These are phyloP conservation scores for Nidularia pulvinata DNA, from an alignment of 768 basidiomycete genomes.

Conservation along the genomic window DNA sequence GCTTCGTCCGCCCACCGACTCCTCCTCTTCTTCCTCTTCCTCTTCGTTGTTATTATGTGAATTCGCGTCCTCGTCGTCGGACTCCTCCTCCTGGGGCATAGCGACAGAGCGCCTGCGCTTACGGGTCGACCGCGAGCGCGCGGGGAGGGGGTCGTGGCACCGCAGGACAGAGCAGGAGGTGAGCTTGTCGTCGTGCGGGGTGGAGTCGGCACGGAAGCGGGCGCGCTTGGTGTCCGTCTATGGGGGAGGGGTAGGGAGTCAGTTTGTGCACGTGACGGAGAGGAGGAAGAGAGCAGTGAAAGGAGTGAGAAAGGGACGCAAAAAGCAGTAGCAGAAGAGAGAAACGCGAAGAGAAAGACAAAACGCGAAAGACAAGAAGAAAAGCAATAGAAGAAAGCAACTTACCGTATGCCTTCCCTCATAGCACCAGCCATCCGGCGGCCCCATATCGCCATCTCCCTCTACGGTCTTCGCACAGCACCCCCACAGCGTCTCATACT, in stretches of 20 bases:
- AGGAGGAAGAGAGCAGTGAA: too few species aligned
- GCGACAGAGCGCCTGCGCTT: background rate
- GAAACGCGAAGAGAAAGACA: too few species aligned
- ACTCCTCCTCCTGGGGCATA: slow-evolving; percentile 2
- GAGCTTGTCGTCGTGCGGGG: slow-evolving; percentile 66
- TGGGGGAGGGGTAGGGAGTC: background rate
- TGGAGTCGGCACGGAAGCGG: slow-evolving; percentile 77
- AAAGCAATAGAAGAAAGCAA: slow-evolving; percentile 11
- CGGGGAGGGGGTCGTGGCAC: slow-evolving; percentile 32
- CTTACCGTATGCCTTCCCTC: slow-evolving; percentile 79
- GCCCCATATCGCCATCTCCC: slow-evolving; percentile 80
- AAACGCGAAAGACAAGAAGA: too few species aligned
- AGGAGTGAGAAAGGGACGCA: background rate
- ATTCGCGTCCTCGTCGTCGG: slow-evolving; percentile 3
- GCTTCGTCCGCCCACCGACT: slow-evolving; percentile 1
- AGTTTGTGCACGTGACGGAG: too few species aligned
- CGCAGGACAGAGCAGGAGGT: slow-evolving; percentile 53
- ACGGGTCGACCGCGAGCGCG: background rate
- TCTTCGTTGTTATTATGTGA: background rate
- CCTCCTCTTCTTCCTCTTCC: background rate
- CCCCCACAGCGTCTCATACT: slow-evolving; percentile 61
- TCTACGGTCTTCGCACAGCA: slow-evolving; percentile 76
- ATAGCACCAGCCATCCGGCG: slow-evolving; percentile 88
- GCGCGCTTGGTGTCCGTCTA: slow-evolving; percentile 78
- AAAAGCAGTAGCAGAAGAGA: too few species aligned